phyloP scores from a whole-genome alignment of 495 filamentous ascomycete species.

The Talaromyces liani region DNA sequence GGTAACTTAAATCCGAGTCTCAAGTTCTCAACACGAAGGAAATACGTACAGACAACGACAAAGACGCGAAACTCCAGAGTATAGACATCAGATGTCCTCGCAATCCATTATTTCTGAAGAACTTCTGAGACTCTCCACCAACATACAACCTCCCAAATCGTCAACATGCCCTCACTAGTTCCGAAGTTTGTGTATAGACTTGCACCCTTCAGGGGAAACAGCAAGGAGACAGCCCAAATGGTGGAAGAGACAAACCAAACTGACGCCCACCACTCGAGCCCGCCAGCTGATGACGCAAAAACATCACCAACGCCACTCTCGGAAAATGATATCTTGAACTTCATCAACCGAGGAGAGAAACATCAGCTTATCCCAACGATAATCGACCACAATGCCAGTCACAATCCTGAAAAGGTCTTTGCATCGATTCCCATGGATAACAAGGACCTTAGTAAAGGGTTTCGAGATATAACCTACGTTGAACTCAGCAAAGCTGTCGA shows the following conservation, averaged over 20 bases:
- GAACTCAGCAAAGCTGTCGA: slow-evolving; percentile 1
- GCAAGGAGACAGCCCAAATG: background rate
- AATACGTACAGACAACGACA: too few relatives aligned
- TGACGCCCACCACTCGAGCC: background rate
- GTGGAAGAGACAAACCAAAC: background rate
- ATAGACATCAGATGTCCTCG: background rate
- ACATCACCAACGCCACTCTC: background rate
- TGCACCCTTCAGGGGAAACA: background rate
- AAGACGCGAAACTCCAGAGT: too few relatives aligned
- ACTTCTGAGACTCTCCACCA: background rate
- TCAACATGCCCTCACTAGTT: background rate
- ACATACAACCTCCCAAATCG: background rate
- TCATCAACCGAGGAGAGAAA: background rate
- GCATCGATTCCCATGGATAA: slow-evolving; percentile 3
- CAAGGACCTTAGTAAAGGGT: slow-evolving; percentile 3
- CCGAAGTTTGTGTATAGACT: background rate
- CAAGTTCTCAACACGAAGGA: background rate
- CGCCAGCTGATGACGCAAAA: background rate
- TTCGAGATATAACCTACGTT: slow-evolving; percentile 5
- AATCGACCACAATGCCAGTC: background rate
- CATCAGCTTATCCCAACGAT: slow-evolving; percentile 1
- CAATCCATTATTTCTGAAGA: background rate
- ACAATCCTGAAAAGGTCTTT: slow-evolving; percentile 1
- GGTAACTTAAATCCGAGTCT: background rate
- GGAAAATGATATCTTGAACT: background rate